Evolutionary conservation across 257 asterid genomes (phyloP).

Genomic region (Prunella vulgaris): DNA sequence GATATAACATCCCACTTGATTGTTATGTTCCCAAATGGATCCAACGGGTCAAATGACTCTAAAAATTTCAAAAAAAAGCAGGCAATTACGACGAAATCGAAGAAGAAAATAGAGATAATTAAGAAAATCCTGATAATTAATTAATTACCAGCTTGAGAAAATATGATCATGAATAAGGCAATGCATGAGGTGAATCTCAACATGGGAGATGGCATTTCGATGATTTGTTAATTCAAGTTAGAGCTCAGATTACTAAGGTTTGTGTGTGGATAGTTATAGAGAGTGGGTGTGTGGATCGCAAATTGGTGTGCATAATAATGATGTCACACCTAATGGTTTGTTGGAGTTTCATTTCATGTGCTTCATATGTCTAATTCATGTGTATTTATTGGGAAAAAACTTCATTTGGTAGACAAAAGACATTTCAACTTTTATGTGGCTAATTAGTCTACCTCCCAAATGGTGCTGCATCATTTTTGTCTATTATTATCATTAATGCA

Average conservation of each 20-base stretch:
- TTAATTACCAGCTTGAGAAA: slow-evolving; percentile 40
- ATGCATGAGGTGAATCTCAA: slow-evolving; percentile 24
- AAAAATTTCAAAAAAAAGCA: background rate
- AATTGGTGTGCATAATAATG: slow-evolving; percentile 8
- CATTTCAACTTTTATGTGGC: slow-evolving; percentile 30
- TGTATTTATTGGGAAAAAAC: background rate
- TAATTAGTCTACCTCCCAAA: slow-evolving; percentile 24
- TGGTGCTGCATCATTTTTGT: slow-evolving; percentile 32
- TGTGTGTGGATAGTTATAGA: background rate
- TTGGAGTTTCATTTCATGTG: slow-evolving; percentile 27
- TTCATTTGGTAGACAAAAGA: slow-evolving; percentile 22
- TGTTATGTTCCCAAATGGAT: slow-evolving; percentile 79
- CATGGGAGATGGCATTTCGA: slow-evolving; percentile 16
- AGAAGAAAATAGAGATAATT: background rate
- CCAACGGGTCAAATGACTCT: slow-evolving; percentile 78
- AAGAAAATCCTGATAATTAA: background rate
- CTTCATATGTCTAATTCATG: slow-evolving; percentile 15
- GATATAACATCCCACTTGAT: slow-evolving; percentile 77
- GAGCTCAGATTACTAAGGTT: background rate
- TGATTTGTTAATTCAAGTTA: background rate
- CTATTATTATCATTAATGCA: slow-evolving; percentile 9
- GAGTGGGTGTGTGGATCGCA: background rate
- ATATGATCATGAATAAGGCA: slow-evolving; percentile 27
- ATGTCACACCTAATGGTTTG: slow-evolving; percentile 47
- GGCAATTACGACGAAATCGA: background rate